Base-by-base conservation (phyloP, 345 rosid species). In the Salix udensis region DNA sequence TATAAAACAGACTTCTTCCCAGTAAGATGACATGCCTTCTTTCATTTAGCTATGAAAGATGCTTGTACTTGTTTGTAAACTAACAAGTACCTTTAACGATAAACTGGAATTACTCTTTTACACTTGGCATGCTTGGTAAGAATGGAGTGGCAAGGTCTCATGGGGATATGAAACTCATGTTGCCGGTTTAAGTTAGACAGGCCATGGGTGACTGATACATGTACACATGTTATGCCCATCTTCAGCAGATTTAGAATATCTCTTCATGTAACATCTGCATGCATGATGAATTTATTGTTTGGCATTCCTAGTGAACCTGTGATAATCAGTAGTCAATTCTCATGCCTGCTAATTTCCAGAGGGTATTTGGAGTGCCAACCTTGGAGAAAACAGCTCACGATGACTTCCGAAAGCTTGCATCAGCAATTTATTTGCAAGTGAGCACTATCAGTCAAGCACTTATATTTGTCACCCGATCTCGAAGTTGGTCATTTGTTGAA, bases 401-500 rank as follows among this genome's bases (percentile, higher is more conserved):
- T 78, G 99, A 94, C 85, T 82, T 86, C 84, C 84, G 91, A 65
- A 96, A 96, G 88, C 98, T 94, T 77, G 99, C 99, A 78, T 91
- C 98, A 24, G 99, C 98, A 44, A 79, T 96, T 50, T 96, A 96
- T 89, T 78, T 96, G 77, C 99, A 96, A 93, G 98, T 96, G 72
- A 96, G 99, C 87, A 96, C 82, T 36, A 87, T 94, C 82, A 96
- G 99, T 83, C 99, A 93, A 83, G 97, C 99, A 53, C 94, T 96
- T 42, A 96, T 96, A 80, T 96, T 96, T 78, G 99, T 96, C 73
- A 96, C 99, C 2, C 81, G 98, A 60, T 92, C 98, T 53, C 90
- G 99, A 46, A 91, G 98, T 74, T 96, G 98, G 99, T 96, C 98
- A 72, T 96, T 24, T 72, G 90, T 88, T 14, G 99, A 96, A 87